Percentiles rank a stretch among this genome's conserved stretches.
Conservation (phyloP, 352 stramenopile species). For the Pythium monospermum region DNA sequence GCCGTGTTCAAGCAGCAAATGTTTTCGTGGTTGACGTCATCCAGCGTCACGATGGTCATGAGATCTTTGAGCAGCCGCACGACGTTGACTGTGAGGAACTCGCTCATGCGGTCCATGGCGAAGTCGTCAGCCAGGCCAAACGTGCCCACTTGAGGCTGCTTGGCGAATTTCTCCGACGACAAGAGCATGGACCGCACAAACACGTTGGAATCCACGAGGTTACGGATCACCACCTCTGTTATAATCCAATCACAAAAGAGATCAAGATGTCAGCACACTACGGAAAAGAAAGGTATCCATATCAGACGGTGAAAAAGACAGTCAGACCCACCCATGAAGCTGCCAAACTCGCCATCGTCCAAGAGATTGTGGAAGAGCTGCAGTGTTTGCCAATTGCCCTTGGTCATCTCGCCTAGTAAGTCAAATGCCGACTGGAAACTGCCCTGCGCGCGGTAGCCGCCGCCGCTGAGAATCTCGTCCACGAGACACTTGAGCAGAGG, state of each 20-base stretch:
- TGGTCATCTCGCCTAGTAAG: constrained; percentile 94
- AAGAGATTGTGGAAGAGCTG: constrained; percentile 86
- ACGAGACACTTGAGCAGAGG: constrained; percentile 87
- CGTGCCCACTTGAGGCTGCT: constrained; percentile 27
- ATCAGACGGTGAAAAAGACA: neutral
- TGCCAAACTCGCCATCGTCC: constrained; percentile 83
- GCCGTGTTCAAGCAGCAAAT: constrained; percentile 97
- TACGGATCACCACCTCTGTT: constrained; percentile 87
- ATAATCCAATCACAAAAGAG: too few relatives aligned
- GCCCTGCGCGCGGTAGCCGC: constrained; percentile 80
- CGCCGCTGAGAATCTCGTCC: constrained; percentile 80
- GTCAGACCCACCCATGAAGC: constrained; percentile 78
- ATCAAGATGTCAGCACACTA: constrained; percentile 5
- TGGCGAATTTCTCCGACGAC: constrained; percentile 68
- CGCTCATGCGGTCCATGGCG: constrained; percentile 73
- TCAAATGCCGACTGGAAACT: constrained; percentile 96
- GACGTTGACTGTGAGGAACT: constrained; percentile 88
- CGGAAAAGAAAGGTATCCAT: too few relatives aligned
- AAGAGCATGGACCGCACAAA: constrained; percentile 93
- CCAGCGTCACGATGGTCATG: constrained; percentile 92
- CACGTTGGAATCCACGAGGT: constrained; percentile 96
- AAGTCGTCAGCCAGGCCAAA: constrained; percentile 46
- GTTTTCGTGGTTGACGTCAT: constrained; percentile 96
- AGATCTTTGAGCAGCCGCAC: constrained; percentile 91
- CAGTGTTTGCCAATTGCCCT: constrained; percentile 90